These are phyloP conservation scores for Trichophyton mentagrophytes DNA, from an alignment of 2,329 filamentous ascomycete species.

Conservation along the genomic window DNA sequence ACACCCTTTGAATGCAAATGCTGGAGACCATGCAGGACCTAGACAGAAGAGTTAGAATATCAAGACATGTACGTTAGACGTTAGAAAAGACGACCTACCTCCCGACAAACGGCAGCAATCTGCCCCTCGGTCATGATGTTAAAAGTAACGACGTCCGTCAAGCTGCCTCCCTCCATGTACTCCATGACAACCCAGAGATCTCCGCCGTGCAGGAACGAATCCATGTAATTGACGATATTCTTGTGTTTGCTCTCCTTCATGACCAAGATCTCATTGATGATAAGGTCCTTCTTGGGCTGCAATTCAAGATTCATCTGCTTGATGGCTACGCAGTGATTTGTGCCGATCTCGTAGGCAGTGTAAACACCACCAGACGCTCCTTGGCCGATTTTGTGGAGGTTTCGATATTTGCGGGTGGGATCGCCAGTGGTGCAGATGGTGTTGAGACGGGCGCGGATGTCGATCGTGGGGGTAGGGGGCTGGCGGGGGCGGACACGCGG, in stretches of 20 bases:
- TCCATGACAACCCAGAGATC: conserved; percentile 99
- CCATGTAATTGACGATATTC: conserved; percentile 98
- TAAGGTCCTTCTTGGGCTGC: conserved; percentile 96
- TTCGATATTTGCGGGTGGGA: conserved; percentile 73
- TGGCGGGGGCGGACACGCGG: conserved; percentile 62
- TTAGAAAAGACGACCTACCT: conserved; percentile 38
- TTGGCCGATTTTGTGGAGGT: conserved; percentile 90
- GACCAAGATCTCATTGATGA: conserved; percentile 97
- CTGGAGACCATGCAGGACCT: conserved; percentile 78
- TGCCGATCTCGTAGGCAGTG: conserved; percentile 72
- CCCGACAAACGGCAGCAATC: conserved; percentile 88
- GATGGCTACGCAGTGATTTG: conserved; percentile 84
- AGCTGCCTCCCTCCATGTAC: conserved; percentile 95
- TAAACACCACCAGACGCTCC: conserved; percentile 93
- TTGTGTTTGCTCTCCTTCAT: conserved; percentile 99
- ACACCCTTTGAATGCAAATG: conserved; percentile 96
- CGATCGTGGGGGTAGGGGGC: conserved; percentile 65
- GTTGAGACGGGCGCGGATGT: conserved; percentile 71
- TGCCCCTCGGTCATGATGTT: conserved; percentile 98
- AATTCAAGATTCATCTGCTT: conserved; percentile 99
- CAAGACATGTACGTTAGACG: conserved; percentile 11
- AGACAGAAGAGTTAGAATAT: conserved; percentile 13
- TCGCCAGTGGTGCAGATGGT: conserved; percentile 85
- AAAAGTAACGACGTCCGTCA: conserved; percentile 97
- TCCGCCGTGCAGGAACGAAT: conserved; percentile 79